These are phyloP conservation scores for Aphanoascus verrucosus DNA, from an alignment of 2,329 filamentous ascomycete species.

Conservation along the genomic window DNA sequence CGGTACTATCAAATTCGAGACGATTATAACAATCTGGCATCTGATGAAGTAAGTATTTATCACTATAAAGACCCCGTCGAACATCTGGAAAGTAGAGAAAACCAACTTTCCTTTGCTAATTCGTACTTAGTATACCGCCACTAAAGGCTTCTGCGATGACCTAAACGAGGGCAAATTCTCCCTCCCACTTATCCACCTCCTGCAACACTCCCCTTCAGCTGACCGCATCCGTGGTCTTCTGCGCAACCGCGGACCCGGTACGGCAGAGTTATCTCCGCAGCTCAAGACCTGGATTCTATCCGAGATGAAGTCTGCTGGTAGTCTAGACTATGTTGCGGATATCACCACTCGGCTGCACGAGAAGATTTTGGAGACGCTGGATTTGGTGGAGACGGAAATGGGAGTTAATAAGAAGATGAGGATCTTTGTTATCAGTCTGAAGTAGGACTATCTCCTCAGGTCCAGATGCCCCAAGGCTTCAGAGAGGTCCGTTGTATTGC, in stretches of 20 bases:
- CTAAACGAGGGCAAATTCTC: slow-evolving; percentile 95
- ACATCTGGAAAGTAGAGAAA: neutral
- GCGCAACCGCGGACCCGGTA: neutral
- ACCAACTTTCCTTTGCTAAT: neutral
- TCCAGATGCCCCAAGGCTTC: too few species aligned
- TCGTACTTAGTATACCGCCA: slow-evolving; percentile 54
- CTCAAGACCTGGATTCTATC: slow-evolving; percentile 10
- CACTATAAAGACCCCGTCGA: too few species aligned
- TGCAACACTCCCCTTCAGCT: slow-evolving; percentile 1
- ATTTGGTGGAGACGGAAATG: neutral
- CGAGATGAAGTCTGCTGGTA: slow-evolving; percentile 7
- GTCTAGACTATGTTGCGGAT: slow-evolving; percentile 5
- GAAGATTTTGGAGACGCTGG: neutral
- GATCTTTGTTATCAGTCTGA: neutral
- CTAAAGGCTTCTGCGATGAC: slow-evolving; percentile 92
- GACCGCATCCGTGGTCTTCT: neutral
- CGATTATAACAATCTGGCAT: slow-evolving; percentile 76
- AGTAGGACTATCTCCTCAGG: neutral
- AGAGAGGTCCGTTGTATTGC: too few species aligned
- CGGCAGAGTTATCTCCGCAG: neutral
- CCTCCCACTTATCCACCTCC: slow-evolving; percentile 74
- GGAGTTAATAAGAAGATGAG: neutral
- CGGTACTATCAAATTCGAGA: slow-evolving; percentile 40
- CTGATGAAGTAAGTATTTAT: slow-evolving; percentile 16
- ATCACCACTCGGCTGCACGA: neutral